These are phyloP conservation scores for Leccinum truebloodii DNA, from an alignment of 768 basidiomycete genomes.

Conservation along the genomic window DNA sequence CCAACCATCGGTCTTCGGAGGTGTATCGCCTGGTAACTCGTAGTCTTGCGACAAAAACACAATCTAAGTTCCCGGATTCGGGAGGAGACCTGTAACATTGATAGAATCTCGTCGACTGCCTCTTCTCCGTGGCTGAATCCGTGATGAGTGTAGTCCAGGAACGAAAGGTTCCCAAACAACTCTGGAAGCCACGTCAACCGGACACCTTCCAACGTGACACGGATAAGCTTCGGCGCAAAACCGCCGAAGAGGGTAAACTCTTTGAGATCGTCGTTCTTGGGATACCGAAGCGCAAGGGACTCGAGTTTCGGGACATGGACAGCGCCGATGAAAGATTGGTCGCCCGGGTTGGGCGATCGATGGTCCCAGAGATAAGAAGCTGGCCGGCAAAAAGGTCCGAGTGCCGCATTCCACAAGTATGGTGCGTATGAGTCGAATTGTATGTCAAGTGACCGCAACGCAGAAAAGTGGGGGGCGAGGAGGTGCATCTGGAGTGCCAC, in stretches of 20 bases:
- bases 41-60: conserved; percentile 48
- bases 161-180: conserved; percentile 60
- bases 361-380: conserved; percentile 26
- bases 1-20: conserved; percentile 21
- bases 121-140: conserved; percentile 60
- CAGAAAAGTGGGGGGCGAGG: conserved; percentile 46
- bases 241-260: conserved; percentile 67
- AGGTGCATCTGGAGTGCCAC: conserved; percentile 66
- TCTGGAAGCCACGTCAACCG: conserved; percentile 62
- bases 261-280: conserved; percentile 67
- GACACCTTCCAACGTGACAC: conserved; percentile 62
- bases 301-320: conserved; percentile 48
- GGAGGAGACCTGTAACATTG: conserved; percentile 56
- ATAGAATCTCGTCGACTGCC: conserved; percentile 57
- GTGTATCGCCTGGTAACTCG: conserved; percentile 18
- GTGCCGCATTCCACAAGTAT: conserved; percentile 67
- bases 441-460: conserved; percentile 65
- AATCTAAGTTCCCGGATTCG: conserved; percentile 55
- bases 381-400: conserved; percentile 52
- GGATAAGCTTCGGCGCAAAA: conserved; percentile 54
- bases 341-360: conserved; percentile 14
- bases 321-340: conserved; percentile 14
- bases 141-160: conserved; percentile 72
- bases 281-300: conserved; percentile 58
- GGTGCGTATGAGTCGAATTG: conserved; percentile 56